Base-by-base conservation (phyloP, 192 early-diverging fungal genomes). In the Backusella liffmaniae region DNA sequence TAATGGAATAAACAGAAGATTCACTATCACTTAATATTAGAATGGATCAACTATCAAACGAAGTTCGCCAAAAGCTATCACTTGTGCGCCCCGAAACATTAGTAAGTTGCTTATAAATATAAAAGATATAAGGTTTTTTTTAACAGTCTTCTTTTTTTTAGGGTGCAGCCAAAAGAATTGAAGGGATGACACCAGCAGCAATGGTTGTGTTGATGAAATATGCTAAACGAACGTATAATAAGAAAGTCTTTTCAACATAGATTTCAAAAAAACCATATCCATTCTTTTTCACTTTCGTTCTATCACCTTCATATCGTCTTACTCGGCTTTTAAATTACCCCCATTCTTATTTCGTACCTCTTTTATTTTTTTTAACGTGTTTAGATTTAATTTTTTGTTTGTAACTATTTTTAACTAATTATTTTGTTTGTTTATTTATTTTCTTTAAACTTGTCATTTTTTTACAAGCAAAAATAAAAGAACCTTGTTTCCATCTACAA, bases 81-180 rank as follows among this genome's bases (percentile, higher is more conserved):
- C 53, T 81, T 35, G 73, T 86, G 16, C 81, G 86, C 21, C 90
- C 90, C 18, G 81, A 83, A 16, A 89, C 88, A 2, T 70, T 91
- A 80, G 89, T 90, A 86, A 76, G 82, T 53, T 26, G 42, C n/a
- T 66, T 66, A 75, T 37, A 35, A 30, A 21, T 35, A 10, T 41
- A 26, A 65, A 34, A 70, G 23, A 5, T 21, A 23, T 79, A 84
- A 77, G 51, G n/a, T 59, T 26, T 26, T 59, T 56, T 8, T 8
- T n/a, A 21, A 59, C 53, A 8, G 23, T 12, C 26, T 12, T 59
- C 26, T 18, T 72, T 73, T 44, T 75, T 62, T 21, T 70, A 89
- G 88, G 86, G 93, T 44, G 93, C 92, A 7, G 93, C 91, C 29
- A 92, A 93, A 82, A 84, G 93, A 44, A 90, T 94, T 67, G 92